These are phyloP conservation scores for Rehmannia glutinosa DNA, from an alignment of 257 asterid genomes.

Conservation along the genomic window DNA sequence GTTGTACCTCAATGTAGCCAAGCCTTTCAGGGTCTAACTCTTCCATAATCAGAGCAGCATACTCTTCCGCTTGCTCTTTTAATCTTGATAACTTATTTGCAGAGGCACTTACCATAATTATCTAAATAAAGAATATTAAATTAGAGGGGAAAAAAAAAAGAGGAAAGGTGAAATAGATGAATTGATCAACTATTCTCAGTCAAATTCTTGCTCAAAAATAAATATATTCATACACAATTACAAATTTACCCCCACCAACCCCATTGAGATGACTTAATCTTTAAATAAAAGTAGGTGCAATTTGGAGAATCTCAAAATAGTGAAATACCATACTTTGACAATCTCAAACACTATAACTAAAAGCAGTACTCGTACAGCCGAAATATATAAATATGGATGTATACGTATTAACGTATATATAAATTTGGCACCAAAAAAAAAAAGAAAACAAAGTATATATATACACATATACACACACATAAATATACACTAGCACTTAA, in stretches of 20 bases:
- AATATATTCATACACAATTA: background rate
- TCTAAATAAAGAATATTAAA: too few relatives aligned
- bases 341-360: too few relatives aligned
- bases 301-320: conserved; percentile 11
- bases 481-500: too few relatives aligned
- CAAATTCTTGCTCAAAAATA: background rate
- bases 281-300: conserved; percentile 20
- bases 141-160: too few relatives aligned
- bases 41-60: conserved; percentile 97
- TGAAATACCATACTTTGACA: too few relatives aligned
- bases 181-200: too few relatives aligned
- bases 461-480: too few relatives aligned
- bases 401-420: too few relatives aligned
- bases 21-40: conserved; percentile 96
- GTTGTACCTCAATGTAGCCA: conserved; percentile 88
- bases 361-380: too few relatives aligned
- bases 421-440: background rate
- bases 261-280: conserved; percentile 29
- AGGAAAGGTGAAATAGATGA: too few relatives aligned
- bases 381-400: too few relatives aligned
- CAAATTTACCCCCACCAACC: conserved; percentile 56
- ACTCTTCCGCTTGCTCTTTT: conserved; percentile 94
- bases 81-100: conserved; percentile 91
- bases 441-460: too few relatives aligned
- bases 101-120: conserved; percentile 92